Evolutionary conservation across 2,329 filamentous ascomycete species (phyloP), one percentile per base, ranked within the genome.

Genomic region (Fusarium oxysporum): DNA sequence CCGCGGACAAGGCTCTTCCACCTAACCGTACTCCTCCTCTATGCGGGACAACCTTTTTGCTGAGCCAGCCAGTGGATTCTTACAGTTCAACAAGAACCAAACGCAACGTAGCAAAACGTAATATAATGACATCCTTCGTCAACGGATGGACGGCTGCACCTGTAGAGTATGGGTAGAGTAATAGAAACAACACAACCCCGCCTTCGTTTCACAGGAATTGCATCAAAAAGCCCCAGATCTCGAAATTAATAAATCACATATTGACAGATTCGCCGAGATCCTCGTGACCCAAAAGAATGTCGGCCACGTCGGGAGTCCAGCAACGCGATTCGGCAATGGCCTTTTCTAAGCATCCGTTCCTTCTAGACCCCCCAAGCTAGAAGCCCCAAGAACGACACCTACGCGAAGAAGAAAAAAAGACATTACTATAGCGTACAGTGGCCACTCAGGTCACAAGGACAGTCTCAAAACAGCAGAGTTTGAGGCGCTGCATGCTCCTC

Each of bases 31-130:
- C 44, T 53, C 53, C 61, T 60, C 57, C 53, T 58, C 35, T 58
- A 33, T 72, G 43, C 58, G 47, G 71, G 53, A 62, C 65, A 59
- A 33, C 48, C 54, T 23, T 55, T 55, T 62, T 41, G 53, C 45
- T 58, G 51, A 66, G 58, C 38, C 40, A 30, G n/a, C 53, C 43
- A 55, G 65, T 58, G 57, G 45, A 32, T 60, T 60, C 41, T 28
- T 38, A 62, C 17, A 38, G 17, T 59, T 45, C 50, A 51, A 41
- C 32, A 28, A 37, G 21, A 70, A 47, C 63, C 62, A 64, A 77
- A 66, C 53, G 60, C 59, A 69, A 72, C 63, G 68, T 66, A 80
- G 77, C 73, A 77, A 80, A 80, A 80, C 55, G 67, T 70, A 70
- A 70, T 70, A 47, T 60, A 60, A 70, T 70, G 43, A 38, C 65